phyloP scores from a whole-genome alignment of 306 rosid species.

The Pyrus betulifolia region DNA sequence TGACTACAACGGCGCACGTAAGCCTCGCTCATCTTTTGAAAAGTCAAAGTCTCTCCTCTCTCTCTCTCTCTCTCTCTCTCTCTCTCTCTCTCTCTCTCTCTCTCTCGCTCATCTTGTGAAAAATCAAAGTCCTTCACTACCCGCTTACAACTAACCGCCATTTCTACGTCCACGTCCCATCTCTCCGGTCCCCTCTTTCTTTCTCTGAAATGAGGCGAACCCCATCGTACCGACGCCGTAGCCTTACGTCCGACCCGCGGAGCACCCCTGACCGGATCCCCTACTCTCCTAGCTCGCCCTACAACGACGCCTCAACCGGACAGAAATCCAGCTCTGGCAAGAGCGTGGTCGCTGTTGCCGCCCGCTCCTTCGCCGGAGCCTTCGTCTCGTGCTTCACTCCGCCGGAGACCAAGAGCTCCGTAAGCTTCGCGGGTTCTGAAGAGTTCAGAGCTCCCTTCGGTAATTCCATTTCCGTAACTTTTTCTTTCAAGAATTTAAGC shows the following conservation, averaged over 20 bases:
- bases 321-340: slow-evolving; percentile 25
- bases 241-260: slow-evolving; percentile 24
- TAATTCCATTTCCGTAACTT: not conserved
- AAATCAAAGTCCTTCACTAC: too few relatives aligned
- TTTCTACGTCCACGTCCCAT: not conserved
- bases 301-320: slow-evolving; percentile 25
- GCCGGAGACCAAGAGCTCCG: slow-evolving; percentile 45
- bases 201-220: slow-evolving; percentile 17
- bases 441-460: slow-evolving; percentile 49
- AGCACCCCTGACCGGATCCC: slow-evolving; percentile 18
- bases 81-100: not conserved
- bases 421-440: slow-evolving; percentile 30
- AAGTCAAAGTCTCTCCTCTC: slow-evolving; percentile 2
- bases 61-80: not conserved
- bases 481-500: not conserved
- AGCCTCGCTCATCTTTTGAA: not conserved
- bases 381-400: slow-evolving; percentile 66
- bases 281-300: slow-evolving; percentile 30
- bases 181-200: not conserved
- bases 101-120: not conserved
- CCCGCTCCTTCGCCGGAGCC: slow-evolving; percentile 48
- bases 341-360: slow-evolving; percentile 38
- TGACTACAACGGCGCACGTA: slow-evolving; percentile 2
- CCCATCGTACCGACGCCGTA: slow-evolving; percentile 13
- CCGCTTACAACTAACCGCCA: slow-evolving; percentile 11